Conservation (phyloP, 805 yeast species). For the Zygosaccharomyces siamensis region DNA sequence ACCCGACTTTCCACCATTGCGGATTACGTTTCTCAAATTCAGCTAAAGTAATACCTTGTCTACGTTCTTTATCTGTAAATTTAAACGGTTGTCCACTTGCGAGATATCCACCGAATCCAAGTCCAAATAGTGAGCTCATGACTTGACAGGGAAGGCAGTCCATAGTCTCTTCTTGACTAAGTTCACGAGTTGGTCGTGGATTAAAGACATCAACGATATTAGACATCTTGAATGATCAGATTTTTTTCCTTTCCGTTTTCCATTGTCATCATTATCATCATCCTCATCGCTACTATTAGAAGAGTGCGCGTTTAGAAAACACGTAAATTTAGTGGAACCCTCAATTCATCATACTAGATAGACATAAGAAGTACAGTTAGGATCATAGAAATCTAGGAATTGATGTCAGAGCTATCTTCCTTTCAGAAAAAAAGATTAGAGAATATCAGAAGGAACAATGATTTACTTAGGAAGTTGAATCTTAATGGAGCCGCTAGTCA, state of each 20-base stretch:
- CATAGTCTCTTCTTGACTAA: constrained; percentile 40
- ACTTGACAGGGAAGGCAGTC: constrained; percentile 68
- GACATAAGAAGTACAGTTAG: background rate
- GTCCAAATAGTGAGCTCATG: constrained; percentile 53
- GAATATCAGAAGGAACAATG: constrained; percentile 79
- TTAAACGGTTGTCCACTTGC: constrained; percentile 52
- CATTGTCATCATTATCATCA: background rate
- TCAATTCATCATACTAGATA: no score
- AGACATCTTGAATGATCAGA: constrained; percentile 31
- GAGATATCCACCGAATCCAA: constrained; percentile 61
- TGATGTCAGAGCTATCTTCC: constrained; percentile 43
- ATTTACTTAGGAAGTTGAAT: constrained; percentile 64
- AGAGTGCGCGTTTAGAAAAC: constrained; percentile 4
- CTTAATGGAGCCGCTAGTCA: constrained; percentile 54
- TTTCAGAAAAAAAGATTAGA: constrained; percentile 69
- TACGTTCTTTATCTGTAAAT: constrained; percentile 41
- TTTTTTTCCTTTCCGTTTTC: background rate
- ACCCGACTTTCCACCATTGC: constrained; percentile 55
- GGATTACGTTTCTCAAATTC: constrained; percentile 42
- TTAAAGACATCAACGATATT: constrained; percentile 49
- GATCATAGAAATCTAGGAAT: background rate
- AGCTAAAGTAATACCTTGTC: constrained; percentile 27
- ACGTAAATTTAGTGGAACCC: background rate
- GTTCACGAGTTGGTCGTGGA: constrained; percentile 43
- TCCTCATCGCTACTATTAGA: background rate